Evolutionary conservation across 2,329 filamentous ascomycete species (phyloP).

Genomic region (Aureobasidium sp.): DNA sequence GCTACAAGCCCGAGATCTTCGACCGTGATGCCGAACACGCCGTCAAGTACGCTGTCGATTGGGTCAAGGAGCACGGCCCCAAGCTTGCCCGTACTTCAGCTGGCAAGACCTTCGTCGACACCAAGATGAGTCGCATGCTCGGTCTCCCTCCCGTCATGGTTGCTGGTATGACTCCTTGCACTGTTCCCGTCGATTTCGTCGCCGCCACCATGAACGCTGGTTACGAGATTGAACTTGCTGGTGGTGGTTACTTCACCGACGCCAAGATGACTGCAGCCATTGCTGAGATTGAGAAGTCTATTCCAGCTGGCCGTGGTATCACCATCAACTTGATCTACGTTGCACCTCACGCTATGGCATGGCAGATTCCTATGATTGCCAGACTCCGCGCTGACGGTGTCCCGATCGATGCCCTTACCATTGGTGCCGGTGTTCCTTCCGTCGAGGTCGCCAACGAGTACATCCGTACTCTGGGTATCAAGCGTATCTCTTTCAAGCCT

Average conservation of each 20-base stretch:
- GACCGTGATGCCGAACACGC: constrained; percentile 93
- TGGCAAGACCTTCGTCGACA: constrained; percentile 88
- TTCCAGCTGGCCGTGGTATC: constrained; percentile 79
- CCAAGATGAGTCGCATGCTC: constrained; percentile 84
- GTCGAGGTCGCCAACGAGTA: constrained; percentile 91
- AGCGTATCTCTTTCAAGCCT: constrained; percentile 92
- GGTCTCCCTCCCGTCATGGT: constrained; percentile 83
- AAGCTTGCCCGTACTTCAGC: constrained; percentile 80
- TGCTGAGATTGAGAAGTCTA: constrained; percentile 72
- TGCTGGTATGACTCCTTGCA: constrained; percentile 87
- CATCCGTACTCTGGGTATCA: constrained; percentile 83
- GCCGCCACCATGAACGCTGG: constrained; percentile 88
- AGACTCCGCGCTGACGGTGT: constrained; percentile 76
- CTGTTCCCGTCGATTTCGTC: constrained; percentile 85
- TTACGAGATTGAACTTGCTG: constrained; percentile 87
- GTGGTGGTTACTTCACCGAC: constrained; percentile 80
- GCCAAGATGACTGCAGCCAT: constrained; percentile 77
- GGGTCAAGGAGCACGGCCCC: constrained; percentile 95
- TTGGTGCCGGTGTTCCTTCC: constrained; percentile 87
- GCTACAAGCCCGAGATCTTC: constrained; percentile 96
- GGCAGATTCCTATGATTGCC: constrained; percentile 81
- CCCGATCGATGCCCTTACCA: constrained; percentile 84
- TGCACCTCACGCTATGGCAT: constrained; percentile 78
- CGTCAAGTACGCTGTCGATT: constrained; percentile 89
- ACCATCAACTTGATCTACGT: constrained; percentile 88